Conservation (phyloP, 2,329 filamentous ascomycete species). For the Cladorrhinum sp. region DNA sequence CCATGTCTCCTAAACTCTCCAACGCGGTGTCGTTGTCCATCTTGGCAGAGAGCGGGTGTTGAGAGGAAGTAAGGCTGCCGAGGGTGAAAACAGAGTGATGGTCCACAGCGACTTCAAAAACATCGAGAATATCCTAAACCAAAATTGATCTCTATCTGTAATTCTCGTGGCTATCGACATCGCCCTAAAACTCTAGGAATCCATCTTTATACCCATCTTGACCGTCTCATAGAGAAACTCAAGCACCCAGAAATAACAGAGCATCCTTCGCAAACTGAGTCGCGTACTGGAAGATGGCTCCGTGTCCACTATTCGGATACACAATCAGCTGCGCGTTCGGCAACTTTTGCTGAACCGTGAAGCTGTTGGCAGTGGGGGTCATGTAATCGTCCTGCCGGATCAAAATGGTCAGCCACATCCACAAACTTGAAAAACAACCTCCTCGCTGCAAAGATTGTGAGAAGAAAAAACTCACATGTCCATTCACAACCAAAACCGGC, state of each 20-base stretch:
- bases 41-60: too few species aligned
- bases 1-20: too few species aligned
- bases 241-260: conserved; percentile 10
- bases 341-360: conserved; percentile 37
- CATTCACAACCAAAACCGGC: conserved; percentile 39
- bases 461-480: conserved; percentile 27
- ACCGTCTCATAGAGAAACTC: background rate
- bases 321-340: conserved; percentile 22
- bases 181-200: too few species aligned
- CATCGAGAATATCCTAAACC: too few species aligned
- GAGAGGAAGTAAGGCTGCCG: too few species aligned
- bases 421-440: background rate
- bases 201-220: too few species aligned
- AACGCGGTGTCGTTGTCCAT: too few species aligned
- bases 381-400: conserved; percentile 27
- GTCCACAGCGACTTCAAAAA: too few species aligned
- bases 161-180: too few species aligned
- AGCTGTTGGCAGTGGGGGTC: conserved; percentile 39
- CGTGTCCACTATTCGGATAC: conserved; percentile 23
- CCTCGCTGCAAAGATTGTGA: too few species aligned
- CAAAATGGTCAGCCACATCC: background rate
- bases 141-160: too few species aligned
- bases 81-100: too few species aligned
- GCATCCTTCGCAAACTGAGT: conserved; percentile 18
- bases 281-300: conserved; percentile 24